These are phyloP conservation scores for Trichosphaerium sp. DNA, from an alignment of 78 protist species.

Conservation along the genomic window DNA sequence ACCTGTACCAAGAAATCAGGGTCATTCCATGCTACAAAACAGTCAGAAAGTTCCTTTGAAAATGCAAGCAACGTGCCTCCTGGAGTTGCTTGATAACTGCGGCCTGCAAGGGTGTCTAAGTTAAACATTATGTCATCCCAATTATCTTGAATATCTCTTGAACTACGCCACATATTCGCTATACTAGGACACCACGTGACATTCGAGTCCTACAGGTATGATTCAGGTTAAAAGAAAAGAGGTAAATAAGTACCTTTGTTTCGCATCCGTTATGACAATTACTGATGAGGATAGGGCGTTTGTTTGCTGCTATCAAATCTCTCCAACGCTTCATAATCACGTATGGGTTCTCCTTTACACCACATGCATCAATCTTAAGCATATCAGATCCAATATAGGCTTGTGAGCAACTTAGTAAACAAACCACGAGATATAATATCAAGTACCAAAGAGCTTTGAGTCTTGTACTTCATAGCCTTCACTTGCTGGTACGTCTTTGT, in stretches of 20 bases:
- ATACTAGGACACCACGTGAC: neutral
- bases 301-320: neutral
- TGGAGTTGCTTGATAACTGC: neutral
- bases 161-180: neutral
- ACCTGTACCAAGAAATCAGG: neutral
- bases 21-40: too few relatives aligned
- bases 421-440: too few relatives aligned
- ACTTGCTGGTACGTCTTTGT: neutral
- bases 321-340: neutral
- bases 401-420: too few relatives aligned
- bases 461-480: neutral
- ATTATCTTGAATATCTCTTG: neutral
- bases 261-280: neutral
- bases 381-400: neutral
- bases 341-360: neutral
- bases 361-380: slow-evolving; percentile 1
- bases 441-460: neutral
- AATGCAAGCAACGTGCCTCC: too few relatives aligned
- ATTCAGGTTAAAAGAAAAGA: too few relatives aligned
- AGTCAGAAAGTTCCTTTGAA: too few relatives aligned
- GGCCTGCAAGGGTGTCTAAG: neutral
- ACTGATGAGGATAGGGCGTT: neutral
- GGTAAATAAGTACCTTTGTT: neutral
- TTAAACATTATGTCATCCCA: neutral
- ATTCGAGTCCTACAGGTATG: too few relatives aligned